A percentile compares a stretch with the other conserved stretches of the same genome.
phyloP scores from a whole-genome alignment of 169 alveolate species.

The Eimeria maxima region DNA sequence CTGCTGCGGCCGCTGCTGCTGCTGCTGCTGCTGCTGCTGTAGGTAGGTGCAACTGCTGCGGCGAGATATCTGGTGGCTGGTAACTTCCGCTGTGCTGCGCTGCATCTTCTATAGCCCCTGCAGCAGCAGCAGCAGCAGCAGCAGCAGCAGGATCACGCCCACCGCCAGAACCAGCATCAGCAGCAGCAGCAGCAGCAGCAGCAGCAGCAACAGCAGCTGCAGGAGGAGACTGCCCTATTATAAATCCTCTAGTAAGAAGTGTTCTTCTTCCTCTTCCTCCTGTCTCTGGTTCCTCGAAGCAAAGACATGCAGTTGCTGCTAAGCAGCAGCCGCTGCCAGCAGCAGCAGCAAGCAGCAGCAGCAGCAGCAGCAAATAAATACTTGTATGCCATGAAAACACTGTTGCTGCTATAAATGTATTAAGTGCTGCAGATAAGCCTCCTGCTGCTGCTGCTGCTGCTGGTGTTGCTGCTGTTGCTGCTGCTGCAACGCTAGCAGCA shows the following conservation, averaged over 20 bases:
- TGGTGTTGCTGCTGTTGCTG: conserved; percentile 27
- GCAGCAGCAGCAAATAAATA: too few species aligned
- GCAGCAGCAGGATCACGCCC: neutral
- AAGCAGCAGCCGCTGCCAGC: conserved; percentile 40
- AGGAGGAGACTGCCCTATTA: neutral
- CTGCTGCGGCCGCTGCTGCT: neutral
- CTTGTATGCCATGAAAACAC: neutral
- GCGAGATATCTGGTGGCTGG: neutral
- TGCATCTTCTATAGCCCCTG: neutral
- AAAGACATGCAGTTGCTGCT: neutral
- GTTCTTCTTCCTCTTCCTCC: neutral
- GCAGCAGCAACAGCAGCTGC: conserved; percentile 41
- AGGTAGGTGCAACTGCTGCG: neutral
- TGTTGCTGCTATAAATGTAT: neutral
- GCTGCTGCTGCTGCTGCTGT: conserved; percentile 43
- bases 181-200: neutral
- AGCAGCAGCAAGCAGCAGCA: conserved; percentile 30
- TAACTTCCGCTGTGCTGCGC: neutral
- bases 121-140: neutral
- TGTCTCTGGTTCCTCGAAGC: conserved; percentile 18
- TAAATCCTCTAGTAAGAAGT: neutral
- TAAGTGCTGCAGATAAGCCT: neutral
- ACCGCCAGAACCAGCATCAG: neutral
- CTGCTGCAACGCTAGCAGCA: conserved; percentile 45
- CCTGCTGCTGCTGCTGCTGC: conserved; percentile 36